Evolutionary conservation across 1,284 basidiomycete species (phyloP), one percentile per base, ranked within the genome.

Genomic region (Trametes hirsuta): DNA sequence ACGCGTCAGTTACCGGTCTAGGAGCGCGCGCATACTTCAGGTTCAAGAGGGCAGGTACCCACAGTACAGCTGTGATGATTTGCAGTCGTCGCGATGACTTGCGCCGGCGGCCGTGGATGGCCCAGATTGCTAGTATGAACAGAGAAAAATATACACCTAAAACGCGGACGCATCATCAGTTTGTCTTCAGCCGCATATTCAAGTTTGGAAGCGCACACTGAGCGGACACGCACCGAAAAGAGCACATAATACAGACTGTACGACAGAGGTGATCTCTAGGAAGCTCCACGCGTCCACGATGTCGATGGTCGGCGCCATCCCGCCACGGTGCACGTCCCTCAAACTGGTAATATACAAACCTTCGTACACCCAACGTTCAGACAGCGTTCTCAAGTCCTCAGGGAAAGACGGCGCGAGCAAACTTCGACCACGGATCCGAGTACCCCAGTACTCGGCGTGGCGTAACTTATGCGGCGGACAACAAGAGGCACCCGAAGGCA

Each of bases 121-220:
- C 45, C 55, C 55, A 61, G 9, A 57, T 21, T 15, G 55, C 54
- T 6, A 53, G 41, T 12, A 57, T 24, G 34, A 57, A 61, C 4
- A 61, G 59, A 9, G 42, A 15, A 35, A 53, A 61, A 37, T 57
- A 61, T 9, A 61, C 15, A 40, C 59, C 59, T 57, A 25, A 25
- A 25, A 14, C 24, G 14, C 18, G 15, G 30, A 24, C 21, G 39
- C 24, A 21, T 22, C 34, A 30, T 4, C 30, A 30, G 30, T 30
- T 30, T 8, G 30, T 30, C 30, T 30, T 30, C 30, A 30, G 30
- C 30, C 8, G 18, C 18, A 18, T 1, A 18, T 18, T 18, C 18
- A 18, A 5, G 30, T 30, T 5, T 4, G 30, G 30, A 30, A 30
- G 30, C 1, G 30, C 8, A 8, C 4, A 30, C 30, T 30, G 8